Base-by-base conservation (phyloP, 306 rosid genomes). In the Lablab purpureus region DNA sequence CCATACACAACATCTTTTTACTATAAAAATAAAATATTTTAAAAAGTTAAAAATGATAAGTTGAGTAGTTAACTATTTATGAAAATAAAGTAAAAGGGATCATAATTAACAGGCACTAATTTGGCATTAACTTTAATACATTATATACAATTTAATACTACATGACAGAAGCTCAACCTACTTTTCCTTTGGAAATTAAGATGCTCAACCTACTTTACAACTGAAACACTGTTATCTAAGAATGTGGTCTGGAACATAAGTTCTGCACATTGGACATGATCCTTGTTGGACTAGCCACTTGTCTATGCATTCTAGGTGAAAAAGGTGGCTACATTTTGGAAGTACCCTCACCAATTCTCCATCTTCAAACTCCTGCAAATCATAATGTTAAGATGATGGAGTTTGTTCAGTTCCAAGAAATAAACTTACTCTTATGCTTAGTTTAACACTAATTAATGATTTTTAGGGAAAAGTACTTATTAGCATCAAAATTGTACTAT, bases 181-280 rank as follows among this genome's bases (percentile, higher is more conserved):
- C 67, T 60, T 34, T 52, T 43, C 0, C 18, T 54, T 21, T 55
- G 4, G 4, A 14, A 14, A 55, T 21, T 62, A 52, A 14, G 15
- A 4, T 9, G 59, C 58, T 59, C 51, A 50, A 34, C 73, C 71
- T 45, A 37, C 30, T 22, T 36, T 58, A 7, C 60, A 70, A 71
- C 34, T 51, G 15, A 81, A 41, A 81, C 25, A 7, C 11, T 32
- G 45, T 34, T 65, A 64, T 37, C 73, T 21, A 67, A 11, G 43
- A 81, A 80, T 46, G 41, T 64, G 79, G 41, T 70, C 32, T 3
- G 51, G 34, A 63, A 79, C 80, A 51, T 23, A 74, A 76, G 87
- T 80, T 76, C 85, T 86, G 50, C 89, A 86, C 45, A 67, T 72
- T 1, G 87, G 89, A 66, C 89, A 86, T 15, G 89, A 76, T 72